Conservation (phyloP, 2,329 filamentous ascomycete species). For the Trichophyton simii region DNA sequence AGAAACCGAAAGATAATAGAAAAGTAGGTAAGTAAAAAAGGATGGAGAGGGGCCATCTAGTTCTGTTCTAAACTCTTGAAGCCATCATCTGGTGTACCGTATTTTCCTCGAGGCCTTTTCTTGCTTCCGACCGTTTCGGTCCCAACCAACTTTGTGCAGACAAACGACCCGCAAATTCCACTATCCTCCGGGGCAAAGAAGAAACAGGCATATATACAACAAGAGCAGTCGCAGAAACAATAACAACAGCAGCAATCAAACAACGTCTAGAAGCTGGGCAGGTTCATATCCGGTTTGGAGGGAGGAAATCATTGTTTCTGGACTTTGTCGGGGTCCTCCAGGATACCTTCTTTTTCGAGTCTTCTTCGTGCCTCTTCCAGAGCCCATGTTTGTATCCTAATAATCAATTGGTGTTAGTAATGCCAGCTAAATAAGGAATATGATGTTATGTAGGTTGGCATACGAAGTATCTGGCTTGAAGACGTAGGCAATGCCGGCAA, state of each 20-base stretch:
- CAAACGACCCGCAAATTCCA: neutral
- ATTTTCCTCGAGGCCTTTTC: neutral
- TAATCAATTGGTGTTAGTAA: neutral
- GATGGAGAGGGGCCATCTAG: neutral
- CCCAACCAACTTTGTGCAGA: neutral
- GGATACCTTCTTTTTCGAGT: slow-evolving; percentile 88
- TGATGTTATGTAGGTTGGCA: slow-evolving; percentile 33
- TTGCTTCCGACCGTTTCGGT: neutral
- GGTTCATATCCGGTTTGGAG: neutral
- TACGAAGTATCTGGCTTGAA: slow-evolving; percentile 99
- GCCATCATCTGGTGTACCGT: slow-evolving; percentile 1
- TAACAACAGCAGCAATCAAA: neutral
- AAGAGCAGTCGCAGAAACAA: slow-evolving; percentile 9
- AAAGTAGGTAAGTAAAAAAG: neutral
- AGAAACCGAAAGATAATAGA: neutral
- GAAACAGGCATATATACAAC: slow-evolving; percentile 29
- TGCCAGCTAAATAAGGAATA: neutral
- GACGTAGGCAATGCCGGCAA: slow-evolving; percentile 69
- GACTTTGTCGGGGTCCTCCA: slow-evolving; percentile 58
- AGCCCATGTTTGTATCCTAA: slow-evolving; percentile 97
- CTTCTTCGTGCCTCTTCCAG: slow-evolving; percentile 90
- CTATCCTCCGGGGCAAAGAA: slow-evolving; percentile 10
- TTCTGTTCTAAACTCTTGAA: slow-evolving; percentile 3
- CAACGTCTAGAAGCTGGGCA: slow-evolving; percentile 6
- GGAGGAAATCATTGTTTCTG: slow-evolving; percentile 39